Percentiles rank a stretch among this genome's conserved stretches.
These are phyloP conservation scores for Ephemerocybe angulata DNA, from an alignment of 768 basidiomycete species.

Conservation along the genomic window DNA sequence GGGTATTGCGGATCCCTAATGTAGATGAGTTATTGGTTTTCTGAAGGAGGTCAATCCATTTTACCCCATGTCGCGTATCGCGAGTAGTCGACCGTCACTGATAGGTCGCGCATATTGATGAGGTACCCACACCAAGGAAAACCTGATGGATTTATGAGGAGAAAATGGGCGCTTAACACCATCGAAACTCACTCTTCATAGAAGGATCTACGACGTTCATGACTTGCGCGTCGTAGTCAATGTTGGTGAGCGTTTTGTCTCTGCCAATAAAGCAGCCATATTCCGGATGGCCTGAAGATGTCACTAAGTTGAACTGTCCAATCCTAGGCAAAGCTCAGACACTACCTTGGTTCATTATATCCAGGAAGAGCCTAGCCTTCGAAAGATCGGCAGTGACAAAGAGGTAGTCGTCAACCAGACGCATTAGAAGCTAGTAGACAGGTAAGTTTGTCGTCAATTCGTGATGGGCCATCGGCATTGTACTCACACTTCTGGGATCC, in stretches of 20 bases:
- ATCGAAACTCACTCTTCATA: conserved; percentile 22
- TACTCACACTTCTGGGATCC: conserved; percentile 59
- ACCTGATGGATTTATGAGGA: conserved; percentile 34
- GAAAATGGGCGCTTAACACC: background rate
- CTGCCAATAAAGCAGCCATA: conserved; percentile 90
- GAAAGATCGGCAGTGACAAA: conserved; percentile 67
- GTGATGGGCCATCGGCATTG: background rate
- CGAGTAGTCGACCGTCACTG: conserved; percentile 74
- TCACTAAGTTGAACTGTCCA: background rate
- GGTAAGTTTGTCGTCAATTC: background rate
- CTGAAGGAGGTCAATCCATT: background rate
- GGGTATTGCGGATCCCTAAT: conserved; percentile 56
- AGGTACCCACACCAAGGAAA: conserved; percentile 94
- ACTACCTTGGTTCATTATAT: conserved; percentile 70
- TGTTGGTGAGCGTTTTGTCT: conserved; percentile 89
- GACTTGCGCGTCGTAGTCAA: conserved; percentile 57
- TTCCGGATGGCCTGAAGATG: conserved; percentile 78
- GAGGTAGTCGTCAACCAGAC: conserved; percentile 94
- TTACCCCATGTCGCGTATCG: conserved; percentile 44
- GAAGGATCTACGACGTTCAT: conserved; percentile 51
- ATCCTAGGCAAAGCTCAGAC: background rate
- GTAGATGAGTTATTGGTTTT: background rate
- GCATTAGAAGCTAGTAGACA: conserved; percentile 64
- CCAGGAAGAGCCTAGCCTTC: conserved; percentile 66
- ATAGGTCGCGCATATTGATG: conserved; percentile 73